These are phyloP conservation scores for Trichosanthes cucumerina DNA, from an alignment of 306 rosid species.

Conservation along the genomic window DNA sequence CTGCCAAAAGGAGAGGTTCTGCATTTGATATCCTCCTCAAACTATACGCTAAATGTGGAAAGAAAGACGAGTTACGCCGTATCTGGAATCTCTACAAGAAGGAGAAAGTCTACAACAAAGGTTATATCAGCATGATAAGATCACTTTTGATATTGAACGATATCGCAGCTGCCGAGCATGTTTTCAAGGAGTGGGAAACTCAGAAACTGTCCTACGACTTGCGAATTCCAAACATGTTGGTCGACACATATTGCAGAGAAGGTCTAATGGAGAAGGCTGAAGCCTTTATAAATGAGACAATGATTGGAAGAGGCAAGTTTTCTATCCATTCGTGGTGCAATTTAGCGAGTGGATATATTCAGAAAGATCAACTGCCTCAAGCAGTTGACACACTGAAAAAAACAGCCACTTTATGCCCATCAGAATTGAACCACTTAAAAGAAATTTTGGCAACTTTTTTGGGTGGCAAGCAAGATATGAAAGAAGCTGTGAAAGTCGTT, in stretches of 20 bases:
- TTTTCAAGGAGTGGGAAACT: constrained; percentile 5
- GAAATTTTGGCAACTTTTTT: not conserved
- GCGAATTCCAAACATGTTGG: not conserved
- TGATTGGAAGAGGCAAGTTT: constrained; percentile 1
- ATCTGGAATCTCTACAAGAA: constrained; percentile 1
- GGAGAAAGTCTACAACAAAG: not conserved
- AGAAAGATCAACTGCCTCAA: not conserved
- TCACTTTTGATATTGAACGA: not conserved
- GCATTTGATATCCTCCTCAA: not conserved
- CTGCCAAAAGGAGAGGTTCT: not conserved
- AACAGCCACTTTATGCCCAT: not conserved
- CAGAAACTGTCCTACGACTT: not conserved
- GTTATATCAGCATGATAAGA: constrained; percentile 1
- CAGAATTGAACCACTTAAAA: not conserved
- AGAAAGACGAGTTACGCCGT: not conserved
- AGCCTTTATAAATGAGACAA: not conserved
- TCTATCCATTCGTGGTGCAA: not conserved
- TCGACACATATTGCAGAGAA: not conserved
- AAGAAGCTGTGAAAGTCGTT: not conserved
- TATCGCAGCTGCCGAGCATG: not conserved
- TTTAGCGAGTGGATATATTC: not conserved
- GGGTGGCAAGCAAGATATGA: not conserved
- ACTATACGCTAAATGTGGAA: not conserved
- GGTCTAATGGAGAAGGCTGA: constrained; percentile 6
- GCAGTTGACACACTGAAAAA: not conserved